A percentile compares a stretch with the other conserved stretches of the same genome.
Evolutionary conservation across 139 green algal species (phyloP).

Genomic region (Chlorella sp.): DNA sequence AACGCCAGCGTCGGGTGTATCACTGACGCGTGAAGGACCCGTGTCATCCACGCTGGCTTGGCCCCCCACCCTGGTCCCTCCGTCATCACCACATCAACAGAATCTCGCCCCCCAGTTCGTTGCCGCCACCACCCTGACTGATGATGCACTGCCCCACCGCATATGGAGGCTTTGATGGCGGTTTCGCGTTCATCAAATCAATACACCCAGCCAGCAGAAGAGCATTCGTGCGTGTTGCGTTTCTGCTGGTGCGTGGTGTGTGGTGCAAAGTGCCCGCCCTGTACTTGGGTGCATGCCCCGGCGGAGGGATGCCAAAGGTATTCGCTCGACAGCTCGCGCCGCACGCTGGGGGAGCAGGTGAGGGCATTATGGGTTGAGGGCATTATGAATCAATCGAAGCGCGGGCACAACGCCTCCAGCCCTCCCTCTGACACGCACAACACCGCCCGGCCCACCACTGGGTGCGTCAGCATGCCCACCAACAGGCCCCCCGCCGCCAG

Average conservation of each 20-base stretch:
- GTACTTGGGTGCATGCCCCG: too few relatives aligned
- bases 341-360: too few relatives aligned
- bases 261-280: too few relatives aligned
- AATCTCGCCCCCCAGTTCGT: not conserved
- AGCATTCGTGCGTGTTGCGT: too few relatives aligned
- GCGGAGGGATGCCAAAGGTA: too few relatives aligned
- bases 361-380: too few relatives aligned
- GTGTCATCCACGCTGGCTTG: not conserved
- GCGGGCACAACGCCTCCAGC: not conserved
- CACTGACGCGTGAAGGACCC: slow-evolving; percentile 71
- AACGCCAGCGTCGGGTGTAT: slow-evolving; percentile 85
- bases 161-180: not conserved
- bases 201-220: too few relatives aligned
- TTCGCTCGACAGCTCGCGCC: too few relatives aligned
- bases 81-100: not conserved
- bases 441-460: slow-evolving; percentile 1
- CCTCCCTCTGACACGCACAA: slow-evolving; percentile 6
- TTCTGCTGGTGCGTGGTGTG: too few relatives aligned
- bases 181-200: too few relatives aligned
- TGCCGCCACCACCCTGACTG: not conserved
- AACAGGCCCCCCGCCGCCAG: not conserved
- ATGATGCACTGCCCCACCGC: too few relatives aligned
- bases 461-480: slow-evolving; percentile 1
- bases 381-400: not conserved
- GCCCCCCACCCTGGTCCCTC: not conserved